Evolutionary conservation across 371 early-diverging fungal species (phyloP), one percentile per base, ranked within the genome.

Genomic region (Agmasoma carcini): DNA sequence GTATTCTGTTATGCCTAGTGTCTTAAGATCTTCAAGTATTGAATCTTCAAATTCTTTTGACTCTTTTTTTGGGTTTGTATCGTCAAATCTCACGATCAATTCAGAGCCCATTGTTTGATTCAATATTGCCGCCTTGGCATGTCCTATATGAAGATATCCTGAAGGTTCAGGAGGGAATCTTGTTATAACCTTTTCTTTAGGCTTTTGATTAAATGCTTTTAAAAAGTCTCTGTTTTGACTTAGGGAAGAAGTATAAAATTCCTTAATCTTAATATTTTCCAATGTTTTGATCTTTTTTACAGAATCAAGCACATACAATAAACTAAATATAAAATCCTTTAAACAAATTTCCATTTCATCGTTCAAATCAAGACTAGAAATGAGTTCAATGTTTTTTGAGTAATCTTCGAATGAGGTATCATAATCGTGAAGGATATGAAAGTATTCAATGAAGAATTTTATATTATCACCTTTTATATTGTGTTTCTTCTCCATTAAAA

Each of bases 51-150:
- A 77, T 51, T 55, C 53, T 44, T 66, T 79, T 79, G 86, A 86
- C 77, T 96, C 97, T 76, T 96, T 97, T 58, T 77, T 76, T 12
- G 96, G 99, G 75, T 99, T 99, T 51, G 99, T 97, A 78, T 99
- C 98, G 75, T 99, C 99, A 67, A 97, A 96, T 50, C 99, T 85
- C 40, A 97, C 77, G 53, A 94, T 83, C 68, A 97, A 64, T 69
- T 83, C 73, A 17, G 82, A 76, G 5, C 98, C 94, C 81, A 95
- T 87, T 79, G 88, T 84, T 67, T 91, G 82, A 79, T 97, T 99
- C 59, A 99, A 73, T 38, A 97, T 77, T 7, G 92, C 94, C 37
- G 99, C 99, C 79, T 94, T 96, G 45, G 89, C 91, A 76, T 95
- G 96, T 49, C 96, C 96, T 73, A 95, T 88, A 75, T 95, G 96